Evolutionary conservation across 1,139 yeast genomes (phyloP), one percentile per base, ranked within the genome.

Genomic region (Hyphopichia wangnamkhiaoensis): DNA sequence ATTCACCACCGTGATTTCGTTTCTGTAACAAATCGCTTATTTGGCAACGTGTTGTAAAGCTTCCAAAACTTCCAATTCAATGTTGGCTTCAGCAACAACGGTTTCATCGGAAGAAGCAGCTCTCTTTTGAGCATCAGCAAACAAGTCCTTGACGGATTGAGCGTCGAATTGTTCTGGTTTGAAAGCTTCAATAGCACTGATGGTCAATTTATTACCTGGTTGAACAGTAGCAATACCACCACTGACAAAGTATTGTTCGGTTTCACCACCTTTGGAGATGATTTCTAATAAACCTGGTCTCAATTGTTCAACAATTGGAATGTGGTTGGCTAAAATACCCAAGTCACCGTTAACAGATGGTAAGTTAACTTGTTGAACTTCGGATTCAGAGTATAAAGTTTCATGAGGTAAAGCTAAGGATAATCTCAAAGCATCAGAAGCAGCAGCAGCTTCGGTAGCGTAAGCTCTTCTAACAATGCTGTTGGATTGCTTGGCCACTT

Each of bases 171-270:
- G 84, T 49, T 90, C 94, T 59, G 95, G 79, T 63, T 94, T 88
- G 75, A 82, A 89, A 32, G 98, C 98, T 76, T 93, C 98, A 57
- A 90, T 87, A 51, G 97, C 95, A 63, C 94, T 86, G 68, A 93
- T 84, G 62, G 89, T 83, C 65, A 94, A 77, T 59, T 84, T 79
- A 58, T 95, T 90, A 59, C 91, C 95, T 68, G 97, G 98, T 66
- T 89, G 93, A 48, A 94, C 95, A 45, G 96, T 83, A 49, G 97
- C 98, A 59, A 93, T 86, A 50, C 99, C 99, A 51, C 98, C 98
- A 49, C 96, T 82, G 53, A 93, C 93, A 71, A 76, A 93, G 71
- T 85, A 89, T 76, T 88, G 89, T 62, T 81, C 79, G 49, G 82
- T 69, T 58, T 80, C 74, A 52, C 93, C 94, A 40, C 82, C 68